phyloP scores from a whole-genome alignment of 1,284 basidiomycete genomes.

The Lentinula novae-zelandiae region DNA sequence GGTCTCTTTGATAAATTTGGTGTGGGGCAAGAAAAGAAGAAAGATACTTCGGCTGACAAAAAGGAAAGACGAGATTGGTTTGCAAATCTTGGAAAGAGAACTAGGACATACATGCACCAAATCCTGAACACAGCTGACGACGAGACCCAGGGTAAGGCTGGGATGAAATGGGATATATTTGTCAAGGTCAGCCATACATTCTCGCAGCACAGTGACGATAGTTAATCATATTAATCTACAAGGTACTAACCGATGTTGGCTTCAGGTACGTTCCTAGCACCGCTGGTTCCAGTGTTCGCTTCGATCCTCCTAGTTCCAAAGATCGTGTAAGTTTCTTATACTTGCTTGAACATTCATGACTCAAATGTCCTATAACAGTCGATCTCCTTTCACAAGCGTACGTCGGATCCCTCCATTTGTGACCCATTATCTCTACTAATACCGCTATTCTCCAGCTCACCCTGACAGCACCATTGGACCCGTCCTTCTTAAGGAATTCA shows the following conservation, averaged over 20 bases:
- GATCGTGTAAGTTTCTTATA: conserved; percentile 32
- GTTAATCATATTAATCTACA: conserved; percentile 2
- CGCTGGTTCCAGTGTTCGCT: conserved; percentile 78
- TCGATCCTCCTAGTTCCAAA: conserved; percentile 63
- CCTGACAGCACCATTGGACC: conserved; percentile 63
- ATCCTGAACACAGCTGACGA: conserved; percentile 55
- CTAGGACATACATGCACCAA: conserved; percentile 57
- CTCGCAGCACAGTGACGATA: background rate
- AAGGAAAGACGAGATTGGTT: conserved; percentile 53
- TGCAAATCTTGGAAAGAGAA: conserved; percentile 54
- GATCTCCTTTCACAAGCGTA: conserved; percentile 75
- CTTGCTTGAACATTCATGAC: conserved; percentile 12
- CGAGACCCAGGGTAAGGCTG: conserved; percentile 48
- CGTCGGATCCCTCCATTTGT: conserved; percentile 21
- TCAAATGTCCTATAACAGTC: conserved; percentile 36
- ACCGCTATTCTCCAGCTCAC: conserved; percentile 46
- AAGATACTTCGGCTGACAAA: conserved; percentile 27
- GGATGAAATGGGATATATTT: conserved; percentile 75
- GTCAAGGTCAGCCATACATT: conserved; percentile 37
- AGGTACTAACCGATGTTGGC: conserved; percentile 78
- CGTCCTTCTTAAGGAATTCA: conserved; percentile 45
- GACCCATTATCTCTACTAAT: no score
- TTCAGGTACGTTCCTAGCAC: conserved; percentile 69
- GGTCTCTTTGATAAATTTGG: conserved; percentile 50
- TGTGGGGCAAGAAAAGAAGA: conserved; percentile 30